Base-by-base conservation (phyloP, 2,329 filamentous ascomycete species). In the Trichoderma oligosporum region DNA sequence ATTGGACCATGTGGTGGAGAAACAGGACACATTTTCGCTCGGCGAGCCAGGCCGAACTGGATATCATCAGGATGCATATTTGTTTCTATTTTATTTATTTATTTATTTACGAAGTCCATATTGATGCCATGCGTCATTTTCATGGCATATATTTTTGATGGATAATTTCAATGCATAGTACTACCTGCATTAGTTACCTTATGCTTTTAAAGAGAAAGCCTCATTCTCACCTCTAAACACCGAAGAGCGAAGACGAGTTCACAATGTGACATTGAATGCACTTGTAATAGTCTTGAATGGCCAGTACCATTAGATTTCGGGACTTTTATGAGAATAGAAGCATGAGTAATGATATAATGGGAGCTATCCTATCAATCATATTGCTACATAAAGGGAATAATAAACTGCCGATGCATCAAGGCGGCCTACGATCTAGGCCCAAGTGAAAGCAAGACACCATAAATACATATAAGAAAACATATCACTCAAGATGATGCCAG, bases 1-100 rank as follows among this genome's bases (percentile, higher is more conserved):
- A 45, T 31, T 33, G 36, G 44, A 18, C 57, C 31, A 56, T 57
- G 57, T 61, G 57, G 57, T 42, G 53, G 58, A n/a, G n/a, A n/a
- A 20, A 38, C 39, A 42, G 16, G 9, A 25, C 24, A 46, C 42
- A 31, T 42, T 35, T 25, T 59, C 44, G 18, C 56, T 53, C 42
- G 56, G 35, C 41, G 38, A 39, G 42, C 22, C 55, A 31, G 38
- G 38, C 42, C 29, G 11, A n/a, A 29, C 55, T 41, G 36, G 46
- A 46, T 29, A 45, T 54, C 39, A 44, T 42, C 29, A 33, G 18
- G 44, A 56, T 56, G 45, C 45, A 48, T 29, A 41, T 48, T 25
- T 18, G 12, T 41, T 12, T 41, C 36, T 36, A 25, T 29, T 29
- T 14, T 48, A n/a, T 47, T 11, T 47, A 38, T 38, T n/a, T n/a